Evolutionary conservation across 2,329 filamentous ascomycete species (phyloP).

Genomic region (Nothophoma quercina): DNA sequence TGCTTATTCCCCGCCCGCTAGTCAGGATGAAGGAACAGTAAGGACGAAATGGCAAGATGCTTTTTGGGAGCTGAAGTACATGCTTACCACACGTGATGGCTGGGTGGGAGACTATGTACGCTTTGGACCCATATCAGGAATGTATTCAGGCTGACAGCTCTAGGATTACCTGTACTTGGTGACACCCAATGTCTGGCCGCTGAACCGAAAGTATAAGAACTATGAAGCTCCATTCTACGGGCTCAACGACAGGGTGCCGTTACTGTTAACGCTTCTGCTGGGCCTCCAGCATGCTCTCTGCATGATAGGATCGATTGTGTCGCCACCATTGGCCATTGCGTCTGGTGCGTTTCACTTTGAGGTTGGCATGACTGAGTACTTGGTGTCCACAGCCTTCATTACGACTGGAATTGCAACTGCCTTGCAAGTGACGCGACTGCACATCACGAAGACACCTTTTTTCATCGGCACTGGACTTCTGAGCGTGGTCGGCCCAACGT

Average conservation of each 20-base stretch:
- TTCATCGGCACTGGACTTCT: constrained; percentile 40
- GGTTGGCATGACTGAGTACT: constrained; percentile 32
- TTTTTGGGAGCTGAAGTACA: not conserved
- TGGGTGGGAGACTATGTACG: constrained; percentile 5
- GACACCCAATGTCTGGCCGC: constrained; percentile 32
- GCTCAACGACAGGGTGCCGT: constrained; percentile 35
- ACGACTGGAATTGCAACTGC: constrained; percentile 39
- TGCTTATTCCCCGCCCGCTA: not conserved
- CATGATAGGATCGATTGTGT: constrained; percentile 38
- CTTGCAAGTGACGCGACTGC: constrained; percentile 36
- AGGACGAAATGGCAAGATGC: not conserved
- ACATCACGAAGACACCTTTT: constrained; percentile 36
- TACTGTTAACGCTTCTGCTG: constrained; percentile 37
- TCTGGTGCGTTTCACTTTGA: constrained; percentile 40
- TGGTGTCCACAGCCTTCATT: constrained; percentile 40
- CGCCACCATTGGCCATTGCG: constrained; percentile 40
- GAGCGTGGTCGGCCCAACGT: constrained; percentile 38
- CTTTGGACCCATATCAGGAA: no score
- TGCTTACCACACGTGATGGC: not conserved
- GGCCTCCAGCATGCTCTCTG: constrained; percentile 42
- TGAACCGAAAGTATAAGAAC: constrained; percentile 36
- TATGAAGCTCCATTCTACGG: constrained; percentile 38
- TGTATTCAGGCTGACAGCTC: not conserved
- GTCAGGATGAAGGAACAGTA: not conserved
- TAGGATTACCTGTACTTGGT: constrained; percentile 49